Conservation (phyloP, 2,329 filamentous ascomycete genomes). For the Ophiognomonia clavigignenti-juglandacearum region DNA sequence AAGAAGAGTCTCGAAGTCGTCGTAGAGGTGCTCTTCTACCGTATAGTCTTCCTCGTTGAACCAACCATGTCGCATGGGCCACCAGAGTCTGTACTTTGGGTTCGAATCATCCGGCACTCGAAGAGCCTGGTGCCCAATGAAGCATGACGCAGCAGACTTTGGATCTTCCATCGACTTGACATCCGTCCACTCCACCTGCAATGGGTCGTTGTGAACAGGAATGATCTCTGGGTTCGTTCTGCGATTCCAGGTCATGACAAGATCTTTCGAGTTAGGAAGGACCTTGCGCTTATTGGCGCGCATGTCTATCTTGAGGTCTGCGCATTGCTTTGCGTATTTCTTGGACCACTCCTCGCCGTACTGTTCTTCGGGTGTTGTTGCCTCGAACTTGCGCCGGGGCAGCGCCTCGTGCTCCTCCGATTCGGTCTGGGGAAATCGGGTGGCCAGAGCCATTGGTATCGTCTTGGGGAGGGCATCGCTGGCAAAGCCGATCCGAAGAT, state of each 20-base stretch:
- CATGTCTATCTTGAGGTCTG: conserved; percentile 86
- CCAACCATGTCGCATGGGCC: conserved; percentile 83
- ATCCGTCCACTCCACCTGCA: conserved; percentile 95
- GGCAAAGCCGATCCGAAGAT: conserved; percentile 89
- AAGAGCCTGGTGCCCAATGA: conserved; percentile 76
- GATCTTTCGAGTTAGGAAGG: conserved; percentile 92
- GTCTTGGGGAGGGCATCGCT: conserved; percentile 93
- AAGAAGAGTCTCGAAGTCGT: conserved; percentile 82
- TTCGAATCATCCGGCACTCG: conserved; percentile 85
- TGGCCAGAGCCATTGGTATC: conserved; percentile 86
- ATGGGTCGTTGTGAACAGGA: conserved; percentile 87
- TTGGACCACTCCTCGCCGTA: conserved; percentile 79
- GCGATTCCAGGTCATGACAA: conserved; percentile 91
- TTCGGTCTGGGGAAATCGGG: conserved; percentile 72
- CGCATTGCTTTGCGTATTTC: conserved; percentile 75
- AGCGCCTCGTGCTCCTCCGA: conserved; percentile 77
- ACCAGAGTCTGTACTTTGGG: conserved; percentile 87
- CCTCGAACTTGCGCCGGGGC: conserved; percentile 64
- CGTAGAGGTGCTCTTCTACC: conserved; percentile 72
- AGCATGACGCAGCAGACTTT: conserved; percentile 55
- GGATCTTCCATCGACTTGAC: conserved; percentile 62
- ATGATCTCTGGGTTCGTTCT: conserved; percentile 81
- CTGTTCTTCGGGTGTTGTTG: conserved; percentile 64
- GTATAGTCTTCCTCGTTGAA: conserved; percentile 87
- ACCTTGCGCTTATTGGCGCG: conserved; percentile 91